Percentiles rank a stretch among this genome's conserved stretches.
Conservation (phyloP, 306 rosid genomes). For the Castanea sativa region DNA sequence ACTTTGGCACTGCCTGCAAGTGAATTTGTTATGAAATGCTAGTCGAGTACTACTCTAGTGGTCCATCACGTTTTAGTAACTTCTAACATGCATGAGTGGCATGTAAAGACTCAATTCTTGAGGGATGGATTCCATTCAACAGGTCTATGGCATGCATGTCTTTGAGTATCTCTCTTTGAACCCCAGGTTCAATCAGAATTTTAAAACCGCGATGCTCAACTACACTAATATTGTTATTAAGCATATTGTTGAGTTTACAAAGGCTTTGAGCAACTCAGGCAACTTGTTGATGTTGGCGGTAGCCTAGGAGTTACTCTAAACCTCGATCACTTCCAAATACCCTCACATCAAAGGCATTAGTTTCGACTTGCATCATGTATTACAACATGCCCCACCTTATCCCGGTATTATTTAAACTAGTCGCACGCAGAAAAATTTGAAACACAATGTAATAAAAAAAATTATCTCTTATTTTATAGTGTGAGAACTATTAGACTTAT, state of each 20-base stretch:
- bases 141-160: background rate
- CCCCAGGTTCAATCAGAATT: constrained; percentile 3
- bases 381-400: background rate
- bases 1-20: too few species aligned
- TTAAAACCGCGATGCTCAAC: constrained; percentile 20
- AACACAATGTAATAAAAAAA: too few species aligned
- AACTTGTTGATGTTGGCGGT: background rate
- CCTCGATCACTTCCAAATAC: background rate
- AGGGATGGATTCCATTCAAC: constrained; percentile 22
- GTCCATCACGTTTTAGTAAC: too few species aligned
- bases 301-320: background rate
- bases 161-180: constrained; percentile 14
- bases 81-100: too few species aligned
- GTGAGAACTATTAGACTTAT: too few species aligned
- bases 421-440: too few species aligned
- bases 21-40: too few species aligned
- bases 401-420: background rate
- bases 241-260: background rate
- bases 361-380: background rate
- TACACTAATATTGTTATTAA: background rate
- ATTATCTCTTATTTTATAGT: too few species aligned
- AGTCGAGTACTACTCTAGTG: too few species aligned
- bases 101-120: background rate
- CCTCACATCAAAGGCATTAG: background rate
- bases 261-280: background rate